These are phyloP conservation scores for Holtermannia corniformis DNA, from an alignment of 768 basidiomycete species.

Conservation along the genomic window DNA sequence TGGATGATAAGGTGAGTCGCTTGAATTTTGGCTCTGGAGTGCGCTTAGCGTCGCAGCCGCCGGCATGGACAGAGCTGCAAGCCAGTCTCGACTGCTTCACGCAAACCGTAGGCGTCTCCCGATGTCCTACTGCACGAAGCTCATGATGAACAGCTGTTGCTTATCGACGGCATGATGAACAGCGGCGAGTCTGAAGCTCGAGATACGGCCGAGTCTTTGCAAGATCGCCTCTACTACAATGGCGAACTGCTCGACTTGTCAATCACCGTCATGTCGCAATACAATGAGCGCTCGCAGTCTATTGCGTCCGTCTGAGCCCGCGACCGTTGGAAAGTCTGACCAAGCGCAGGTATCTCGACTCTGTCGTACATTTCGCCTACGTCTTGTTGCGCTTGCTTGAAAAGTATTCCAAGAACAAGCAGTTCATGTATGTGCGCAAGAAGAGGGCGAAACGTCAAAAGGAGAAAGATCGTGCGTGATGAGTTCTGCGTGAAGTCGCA, in stretches of 20 bases:
- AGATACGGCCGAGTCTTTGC: slow-evolving; percentile 70
- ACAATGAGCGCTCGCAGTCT: slow-evolving; percentile 67
- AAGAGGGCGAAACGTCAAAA: slow-evolving; percentile 46
- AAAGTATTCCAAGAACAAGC: slow-evolving; percentile 63
- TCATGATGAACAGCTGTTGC: slow-evolving; percentile 49
- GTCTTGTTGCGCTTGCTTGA: slow-evolving; percentile 83
- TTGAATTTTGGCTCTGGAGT: background rate
- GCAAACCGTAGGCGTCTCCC: slow-evolving; percentile 51
- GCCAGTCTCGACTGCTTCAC: slow-evolving; percentile 90
- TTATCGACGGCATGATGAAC: slow-evolving; percentile 73
- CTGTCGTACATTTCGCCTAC: slow-evolving; percentile 73
- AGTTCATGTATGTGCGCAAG: slow-evolving; percentile 67
- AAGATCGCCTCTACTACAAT: slow-evolving; percentile 88
- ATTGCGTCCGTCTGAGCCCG: slow-evolving; percentile 33
- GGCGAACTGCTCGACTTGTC: slow-evolving; percentile 87
- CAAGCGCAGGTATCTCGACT: slow-evolving; percentile 61
- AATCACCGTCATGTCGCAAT: slow-evolving; percentile 62
- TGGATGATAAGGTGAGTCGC: slow-evolving; percentile 75
- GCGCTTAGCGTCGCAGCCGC: slow-evolving; percentile 53
- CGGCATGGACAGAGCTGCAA: slow-evolving; percentile 86
- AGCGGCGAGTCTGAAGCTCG: slow-evolving; percentile 49
- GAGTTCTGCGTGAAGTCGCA: too few relatives aligned
- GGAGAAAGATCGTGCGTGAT: slow-evolving; percentile 8
- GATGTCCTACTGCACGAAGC: background rate
- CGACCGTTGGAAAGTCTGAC: background rate